phyloP scores from a whole-genome alignment of 2,329 filamentous ascomycete species.

The Magnaporthales sp. region DNA sequence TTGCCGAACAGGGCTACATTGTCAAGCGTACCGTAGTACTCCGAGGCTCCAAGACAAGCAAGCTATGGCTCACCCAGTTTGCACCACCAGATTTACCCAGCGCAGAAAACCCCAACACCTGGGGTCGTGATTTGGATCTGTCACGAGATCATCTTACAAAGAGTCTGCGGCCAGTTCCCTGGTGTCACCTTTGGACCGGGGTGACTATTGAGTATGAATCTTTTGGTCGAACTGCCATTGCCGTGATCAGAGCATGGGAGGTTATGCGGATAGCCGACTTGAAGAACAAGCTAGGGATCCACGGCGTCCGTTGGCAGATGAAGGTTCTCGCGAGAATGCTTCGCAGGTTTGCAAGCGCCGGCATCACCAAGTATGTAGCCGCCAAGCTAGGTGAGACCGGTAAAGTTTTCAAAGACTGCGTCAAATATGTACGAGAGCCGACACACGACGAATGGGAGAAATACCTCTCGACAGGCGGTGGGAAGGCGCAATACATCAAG shows the following conservation, averaged over 20 bases:
- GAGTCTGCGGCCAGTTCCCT: conserved; percentile 45
- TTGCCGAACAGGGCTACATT: conserved; percentile 53
- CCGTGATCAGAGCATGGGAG: conserved; percentile 47
- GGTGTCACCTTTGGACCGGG: conserved; percentile 47
- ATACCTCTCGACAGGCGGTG: conserved; percentile 37
- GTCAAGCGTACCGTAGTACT: conserved; percentile 51
- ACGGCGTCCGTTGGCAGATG: conserved; percentile 50
- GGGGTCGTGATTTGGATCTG: conserved; percentile 18
- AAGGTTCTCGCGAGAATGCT: conserved; percentile 49
- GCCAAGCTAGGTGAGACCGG: conserved; percentile 39
- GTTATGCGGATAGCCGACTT: conserved; percentile 51
- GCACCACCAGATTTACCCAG: conserved; percentile 35
- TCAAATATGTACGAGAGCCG: conserved; percentile 49
- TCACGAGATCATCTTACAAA: conserved; percentile 21
- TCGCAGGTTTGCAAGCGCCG: conserved; percentile 46
- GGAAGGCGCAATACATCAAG: neutral
- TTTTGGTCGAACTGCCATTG: conserved; percentile 47
- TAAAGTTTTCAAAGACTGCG: conserved; percentile 51
- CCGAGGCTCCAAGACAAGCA: conserved; percentile 52
- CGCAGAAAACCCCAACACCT: conserved; percentile 12
- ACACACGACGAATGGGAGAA: conserved; percentile 47
- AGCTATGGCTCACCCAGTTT: conserved; percentile 50
- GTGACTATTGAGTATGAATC: conserved; percentile 49
- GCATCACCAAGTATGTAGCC: conserved; percentile 46
- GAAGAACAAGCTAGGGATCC: conserved; percentile 47